Percentiles rank a stretch among this genome's conserved stretches.
phyloP scores from a whole-genome alignment of 192 early-diverging fungal genomes.

The Podila epicladia region DNA sequence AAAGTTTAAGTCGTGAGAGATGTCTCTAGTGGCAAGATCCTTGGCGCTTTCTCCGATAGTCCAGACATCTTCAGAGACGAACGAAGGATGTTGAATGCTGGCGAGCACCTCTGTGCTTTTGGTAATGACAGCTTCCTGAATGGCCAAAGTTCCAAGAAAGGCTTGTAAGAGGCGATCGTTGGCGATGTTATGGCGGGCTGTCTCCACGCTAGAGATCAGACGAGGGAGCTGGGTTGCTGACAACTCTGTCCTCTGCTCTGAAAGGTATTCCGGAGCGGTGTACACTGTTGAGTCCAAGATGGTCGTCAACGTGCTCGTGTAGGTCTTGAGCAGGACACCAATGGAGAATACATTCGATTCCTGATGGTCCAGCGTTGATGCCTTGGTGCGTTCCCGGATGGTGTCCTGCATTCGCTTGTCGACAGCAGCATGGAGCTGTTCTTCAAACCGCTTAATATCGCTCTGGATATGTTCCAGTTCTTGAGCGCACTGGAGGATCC shows the following conservation, averaged over 20 bases:
- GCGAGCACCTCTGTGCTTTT: constrained; percentile 32
- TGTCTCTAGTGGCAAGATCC: constrained; percentile 21
- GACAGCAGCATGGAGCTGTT: constrained; percentile 22
- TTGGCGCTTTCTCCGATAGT: constrained; percentile 9
- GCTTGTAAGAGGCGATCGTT: constrained; percentile 30
- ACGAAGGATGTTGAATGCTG: constrained; percentile 12
- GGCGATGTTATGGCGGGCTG: constrained; percentile 12
- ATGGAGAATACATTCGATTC: constrained; percentile 31
- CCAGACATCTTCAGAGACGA: constrained; percentile 45
- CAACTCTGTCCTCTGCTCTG: constrained; percentile 6
- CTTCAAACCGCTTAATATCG: constrained; percentile 35
- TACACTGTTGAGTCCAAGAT: constrained; percentile 20
- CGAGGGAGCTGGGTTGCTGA: constrained; percentile 7
- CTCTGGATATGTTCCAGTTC: constrained; percentile 32
- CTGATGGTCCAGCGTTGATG: constrained; percentile 20
- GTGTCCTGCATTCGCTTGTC: constrained; percentile 38
- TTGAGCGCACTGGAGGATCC: constrained; percentile 42
- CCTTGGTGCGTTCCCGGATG: constrained; percentile 20
- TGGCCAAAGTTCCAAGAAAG: constrained; percentile 13
- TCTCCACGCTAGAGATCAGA: constrained; percentile 5
- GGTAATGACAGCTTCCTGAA: constrained; percentile 16
- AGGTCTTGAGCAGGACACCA: constrained; percentile 14
- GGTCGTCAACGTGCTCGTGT: constrained; percentile 7
- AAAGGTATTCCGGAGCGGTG: constrained; percentile 25
- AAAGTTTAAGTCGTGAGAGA: constrained; percentile 16